Base-by-base conservation (phyloP, 2,329 filamentous ascomycete species). In the Pseudopyricularia cyperi region DNA sequence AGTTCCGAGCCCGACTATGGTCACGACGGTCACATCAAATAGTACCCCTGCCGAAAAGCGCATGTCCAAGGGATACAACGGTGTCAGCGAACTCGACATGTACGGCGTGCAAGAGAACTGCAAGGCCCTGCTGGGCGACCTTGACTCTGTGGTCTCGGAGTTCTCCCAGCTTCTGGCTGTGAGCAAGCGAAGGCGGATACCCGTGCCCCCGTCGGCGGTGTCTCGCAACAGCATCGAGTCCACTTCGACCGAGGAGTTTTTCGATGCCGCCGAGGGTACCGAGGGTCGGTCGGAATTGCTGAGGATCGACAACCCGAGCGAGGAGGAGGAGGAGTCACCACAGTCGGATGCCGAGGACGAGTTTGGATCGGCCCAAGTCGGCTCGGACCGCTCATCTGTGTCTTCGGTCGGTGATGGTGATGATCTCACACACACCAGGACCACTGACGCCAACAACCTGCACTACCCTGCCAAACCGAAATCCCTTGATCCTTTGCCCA, bases 121-220 rank as follows among this genome's bases (percentile, higher is more conserved):
- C 60, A 80, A 89, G 64, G 82, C 86, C 12, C 68, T 98, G n/a
- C 73, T 97, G 3, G 80, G 77, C 14, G 89, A 97, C 61, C 73
- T 98, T 2, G 90, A 98, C 63, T 74, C 78, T 7, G 89, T 94
- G 2, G 83, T 97, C 0, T 68, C 77, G 3, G 89, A 95, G 59
- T 96, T 97, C 59, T 84, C 87, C 0, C 71, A 75, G 9, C 71
- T 98, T 9, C 76, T 97, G 51, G 70, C 77, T 7, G 85, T 86
- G 61, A 94, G 83, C 68, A 95, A 93, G 65, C 80, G 85, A 37
- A 78, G 90, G 49, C 80, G 90, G 44, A 68, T 79, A 52, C 75
- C 76, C 6, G 65, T 69, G 12, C 73, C 82, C 6, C 70, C 64
- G 30, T 66, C 57, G 46, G 65, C 58, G 50, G 63, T 65, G 0